Base-by-base conservation (phyloP, 768 basidiomycete genomes). In the Terana coerulea region DNA sequence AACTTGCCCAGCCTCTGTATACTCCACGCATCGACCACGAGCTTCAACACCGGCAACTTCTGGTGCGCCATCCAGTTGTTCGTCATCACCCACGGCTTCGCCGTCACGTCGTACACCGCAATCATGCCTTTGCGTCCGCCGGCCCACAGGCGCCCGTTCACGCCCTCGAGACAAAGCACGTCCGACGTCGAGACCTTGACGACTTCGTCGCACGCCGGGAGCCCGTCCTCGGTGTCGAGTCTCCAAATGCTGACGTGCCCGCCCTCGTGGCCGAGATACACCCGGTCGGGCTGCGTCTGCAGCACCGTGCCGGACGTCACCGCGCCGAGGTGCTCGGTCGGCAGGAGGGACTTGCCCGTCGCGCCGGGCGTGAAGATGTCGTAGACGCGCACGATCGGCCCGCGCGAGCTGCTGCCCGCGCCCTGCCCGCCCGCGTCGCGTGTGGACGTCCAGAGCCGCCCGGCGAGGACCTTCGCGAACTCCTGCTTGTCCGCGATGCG, bases 241-340 rank as follows among this genome's bases (percentile, higher is more conserved):
- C 69, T 59, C 94, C 97, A 99, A n/a, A 95, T 72, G 1, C 85
- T 86, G 55, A 98, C 75, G 61, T 77, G 84, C 0, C 95, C 95
- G 35, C 88, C 93, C 66, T 98, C 95, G 60, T 99, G 95, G 0
- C 89, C 93, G 29, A 99, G 72, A 60, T 86, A 97, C 33, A 91
- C 86, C 25, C 73, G 67, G 2, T 78, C 74, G 0, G 84, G 84
- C 17, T 80, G 73, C 1, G 83, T 78, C 0, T 89, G 85, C 6
- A 98, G 65, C 28, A 90, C 71, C 0, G 93, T 82, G 0, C 86
- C 91, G 29, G 84, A 81, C 0, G 89, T 91, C 17, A 98, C 88
- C 1, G 89, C 77, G 0, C 95, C 95, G 5, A 89, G 79, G 48
- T 83, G 80, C 36, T 89, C 86, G 0, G 73, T 76, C 1, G 88